Percentiles rank a stretch among this genome's conserved stretches.
phyloP scores from a whole-genome alignment of 2,329 filamentous ascomycete species.

The Podosphaera xanthii region DNA sequence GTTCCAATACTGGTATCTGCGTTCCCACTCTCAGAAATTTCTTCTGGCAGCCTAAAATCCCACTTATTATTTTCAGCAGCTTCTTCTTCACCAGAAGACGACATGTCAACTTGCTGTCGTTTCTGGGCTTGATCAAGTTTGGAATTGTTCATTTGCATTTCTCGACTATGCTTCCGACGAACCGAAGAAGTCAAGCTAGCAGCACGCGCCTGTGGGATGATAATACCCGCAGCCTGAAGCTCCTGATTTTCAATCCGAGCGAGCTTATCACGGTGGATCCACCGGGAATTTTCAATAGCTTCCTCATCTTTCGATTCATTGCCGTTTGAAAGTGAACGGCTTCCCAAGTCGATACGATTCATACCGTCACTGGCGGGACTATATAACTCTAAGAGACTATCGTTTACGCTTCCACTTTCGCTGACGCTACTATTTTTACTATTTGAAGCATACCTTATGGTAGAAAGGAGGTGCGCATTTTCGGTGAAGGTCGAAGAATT shows the following conservation, averaged over 20 bases:
- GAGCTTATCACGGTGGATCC: constrained; percentile 72
- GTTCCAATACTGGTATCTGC: constrained; percentile 27
- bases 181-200: constrained; percentile 24
- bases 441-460: constrained; percentile 17
- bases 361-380: constrained; percentile 10
- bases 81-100: constrained; percentile 20
- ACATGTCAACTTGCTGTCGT: constrained; percentile 17
- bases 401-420: constrained; percentile 21
- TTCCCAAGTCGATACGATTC: constrained; percentile 12
- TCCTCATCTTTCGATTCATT: constrained; percentile 13
- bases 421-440: constrained; percentile 21
- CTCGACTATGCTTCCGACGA: constrained; percentile 19
- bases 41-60: constrained; percentile 54
- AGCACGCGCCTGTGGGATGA: constrained; percentile 30
- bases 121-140: constrained; percentile 20
- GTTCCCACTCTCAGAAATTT: constrained; percentile 28
- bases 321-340: constrained; percentile 5
- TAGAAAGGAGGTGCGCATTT: constrained; percentile 15
- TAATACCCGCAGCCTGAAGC: constrained; percentile 55
- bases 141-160: constrained; percentile 10
- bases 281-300: constrained; percentile 42
- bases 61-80: constrained; percentile 26
- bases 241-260: constrained; percentile 63
- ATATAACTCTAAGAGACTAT: constrained; percentile 24
- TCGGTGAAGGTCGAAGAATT: constrained; percentile 7